Percentiles rank a stretch among this genome's conserved stretches.
Conservation (phyloP, 768 basidiomycete species). For the Lactarius evosmus region DNA sequence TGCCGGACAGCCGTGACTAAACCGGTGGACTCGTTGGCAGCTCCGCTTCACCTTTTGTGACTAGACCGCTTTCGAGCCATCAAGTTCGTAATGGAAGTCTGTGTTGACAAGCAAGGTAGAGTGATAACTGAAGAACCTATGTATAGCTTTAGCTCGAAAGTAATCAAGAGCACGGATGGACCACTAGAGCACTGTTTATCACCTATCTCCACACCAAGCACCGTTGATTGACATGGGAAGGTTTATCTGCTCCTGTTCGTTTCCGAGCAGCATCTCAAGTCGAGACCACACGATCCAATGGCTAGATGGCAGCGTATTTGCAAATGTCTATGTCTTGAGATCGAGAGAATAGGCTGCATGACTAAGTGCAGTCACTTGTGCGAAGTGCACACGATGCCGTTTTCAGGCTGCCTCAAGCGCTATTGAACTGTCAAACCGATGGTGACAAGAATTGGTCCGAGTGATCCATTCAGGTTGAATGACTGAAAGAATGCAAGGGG, state of each 20-base stretch:
- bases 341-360: not conserved
- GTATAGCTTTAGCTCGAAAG: not conserved
- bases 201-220: not conserved
- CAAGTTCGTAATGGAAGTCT: not conserved
- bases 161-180: not conserved
- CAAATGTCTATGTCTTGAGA: not conserved
- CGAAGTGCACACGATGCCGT: not conserved
- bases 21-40: not conserved
- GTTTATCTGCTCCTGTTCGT: not conserved
- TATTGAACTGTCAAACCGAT: not conserved
- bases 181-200: not conserved
- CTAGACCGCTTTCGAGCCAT: not conserved
- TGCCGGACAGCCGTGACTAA: not conserved
- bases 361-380: not conserved
- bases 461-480: not conserved
- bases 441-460: not conserved
- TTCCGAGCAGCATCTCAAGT: not conserved
- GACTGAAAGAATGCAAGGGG: not conserved
- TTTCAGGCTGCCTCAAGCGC: not conserved
- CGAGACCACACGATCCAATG: not conserved
- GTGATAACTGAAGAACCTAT: slow-evolving; percentile 1
- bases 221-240: slow-evolving; percentile 5
- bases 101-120: not conserved
- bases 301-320: not conserved
- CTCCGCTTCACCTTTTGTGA: not conserved